Base-by-base conservation (phyloP, 139 green algal genomes). In the Tetraselmis striata region DNA sequence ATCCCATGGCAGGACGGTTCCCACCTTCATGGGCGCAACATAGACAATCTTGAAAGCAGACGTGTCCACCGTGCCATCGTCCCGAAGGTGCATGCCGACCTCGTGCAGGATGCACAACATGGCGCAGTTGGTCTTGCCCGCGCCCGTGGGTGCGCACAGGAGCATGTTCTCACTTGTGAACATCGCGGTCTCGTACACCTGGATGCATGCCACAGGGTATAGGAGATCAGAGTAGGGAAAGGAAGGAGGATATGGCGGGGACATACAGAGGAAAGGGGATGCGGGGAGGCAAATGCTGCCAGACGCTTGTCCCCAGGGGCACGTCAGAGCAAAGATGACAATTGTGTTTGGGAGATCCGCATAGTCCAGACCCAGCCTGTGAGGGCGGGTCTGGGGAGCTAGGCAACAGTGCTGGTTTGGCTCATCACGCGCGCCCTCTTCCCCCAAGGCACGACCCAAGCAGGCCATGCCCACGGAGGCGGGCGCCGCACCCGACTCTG, bases 61-160 rank as follows among this genome's bases (percentile, higher is more conserved):
- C 59, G 84, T 93, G 94, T 99, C 93, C 2, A 99, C 84, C 74
- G 81, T 88, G 75, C 94, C 95, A 84, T 98, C 96, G 25, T 88
- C 77, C 1, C 85, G 84, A 31, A 90, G 84, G 86, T 98, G 92
- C 89, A 95, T 85, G 2, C 91, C 92, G 23, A 96, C 92, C 83
- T 98, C 89, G 84, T 99, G 96, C 85, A 99, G 84, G 32, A 99
- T 95, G 32, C 91, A 91, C 76, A 99, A 91, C 96, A 99, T 95
- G 31, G 96, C 96, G 1, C 98, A 95, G 84, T 99, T 99, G 82
- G 96, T 99, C 90, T 99, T 99, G 76, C 96, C 96, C 2, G 96
- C 95, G 30, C 96, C 96, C 30, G 95, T 97, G 29, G 88, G 90
- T 0, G 87, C 91, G 81, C 91, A 96, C 81, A 99, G 86, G 75